These are phyloP conservation scores for Fusarium sp. DNA, from an alignment of 2,329 filamentous ascomycete genomes.

Conservation along the genomic window DNA sequence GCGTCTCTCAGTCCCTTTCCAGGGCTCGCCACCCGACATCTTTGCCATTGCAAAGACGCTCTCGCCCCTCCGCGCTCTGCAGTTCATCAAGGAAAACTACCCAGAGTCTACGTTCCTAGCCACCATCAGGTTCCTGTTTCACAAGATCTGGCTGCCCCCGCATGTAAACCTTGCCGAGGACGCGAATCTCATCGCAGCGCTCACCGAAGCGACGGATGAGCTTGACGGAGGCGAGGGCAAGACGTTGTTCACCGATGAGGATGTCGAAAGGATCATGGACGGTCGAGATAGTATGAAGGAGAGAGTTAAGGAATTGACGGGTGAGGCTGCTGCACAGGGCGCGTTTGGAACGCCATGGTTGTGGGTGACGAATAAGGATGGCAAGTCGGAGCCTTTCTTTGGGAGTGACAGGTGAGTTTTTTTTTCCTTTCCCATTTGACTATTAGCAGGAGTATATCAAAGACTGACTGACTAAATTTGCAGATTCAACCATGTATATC, in stretches of 20 bases:
- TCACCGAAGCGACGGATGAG: constrained; percentile 46
- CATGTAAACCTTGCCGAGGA: constrained; percentile 68
- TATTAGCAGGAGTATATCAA: too few species aligned
- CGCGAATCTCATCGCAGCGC: constrained; percentile 56
- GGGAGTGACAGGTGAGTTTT: constrained; percentile 70
- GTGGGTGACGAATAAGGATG: constrained; percentile 68
- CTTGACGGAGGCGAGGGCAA: constrained; percentile 31
- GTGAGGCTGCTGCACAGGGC: constrained; percentile 68
- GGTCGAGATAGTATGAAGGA: constrained; percentile 59
- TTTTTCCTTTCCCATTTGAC: too few species aligned
- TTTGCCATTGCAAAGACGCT: constrained; percentile 55
- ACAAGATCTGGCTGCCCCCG: constrained; percentile 68
- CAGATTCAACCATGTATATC: constrained; percentile 76
- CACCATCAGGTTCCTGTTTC: constrained; percentile 64
- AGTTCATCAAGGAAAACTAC: constrained; percentile 70
- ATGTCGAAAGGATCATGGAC: constrained; percentile 65
- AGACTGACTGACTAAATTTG: not conserved
- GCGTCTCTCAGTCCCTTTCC: constrained; percentile 50
- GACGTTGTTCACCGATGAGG: constrained; percentile 57
- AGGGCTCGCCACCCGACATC: constrained; percentile 55
- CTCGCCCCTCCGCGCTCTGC: constrained; percentile 71
- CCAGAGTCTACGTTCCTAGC: constrained; percentile 59
- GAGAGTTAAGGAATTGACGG: constrained; percentile 64
- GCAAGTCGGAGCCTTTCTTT: constrained; percentile 74
- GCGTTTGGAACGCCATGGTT: constrained; percentile 84